Percentiles rank a stretch among this genome's conserved stretches.
Conservation (phyloP, 129 eudicot species). For the Silybum marianum region DNA sequence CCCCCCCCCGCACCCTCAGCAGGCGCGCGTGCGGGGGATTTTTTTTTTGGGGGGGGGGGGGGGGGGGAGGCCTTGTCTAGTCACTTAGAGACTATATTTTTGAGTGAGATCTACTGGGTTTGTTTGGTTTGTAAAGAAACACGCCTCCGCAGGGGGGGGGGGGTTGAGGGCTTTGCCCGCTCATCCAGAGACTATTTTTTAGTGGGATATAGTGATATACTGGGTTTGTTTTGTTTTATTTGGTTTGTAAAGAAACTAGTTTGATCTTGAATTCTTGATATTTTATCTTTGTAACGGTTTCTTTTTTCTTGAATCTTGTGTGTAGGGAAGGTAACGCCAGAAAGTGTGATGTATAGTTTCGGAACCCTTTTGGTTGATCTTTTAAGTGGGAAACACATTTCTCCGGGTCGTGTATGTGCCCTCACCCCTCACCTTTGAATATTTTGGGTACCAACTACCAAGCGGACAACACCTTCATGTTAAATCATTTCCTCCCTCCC, state of each 20-base stretch:
- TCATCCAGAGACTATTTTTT: too few species aligned
- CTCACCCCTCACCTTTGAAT: background rate
- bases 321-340: conserved; percentile 42
- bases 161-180: too few species aligned
- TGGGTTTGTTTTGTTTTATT: background rate
- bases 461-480: background rate
- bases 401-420: conserved; percentile 59
- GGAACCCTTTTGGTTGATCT: conserved; percentile 46
- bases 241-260: background rate
- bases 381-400: conserved; percentile 47
- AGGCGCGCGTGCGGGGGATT: too few species aligned
- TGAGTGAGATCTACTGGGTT: too few species aligned
- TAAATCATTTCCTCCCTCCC: background rate
- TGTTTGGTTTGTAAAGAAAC: too few species aligned
- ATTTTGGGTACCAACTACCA: background rate
- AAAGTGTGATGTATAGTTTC: conserved; percentile 43
- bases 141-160: too few species aligned
- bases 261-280: conserved; percentile 17
- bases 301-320: conserved; percentile 3
- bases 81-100: too few species aligned
- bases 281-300: background rate
- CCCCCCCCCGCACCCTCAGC: too few species aligned
- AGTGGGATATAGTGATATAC: background rate
- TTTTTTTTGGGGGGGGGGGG: too few species aligned
- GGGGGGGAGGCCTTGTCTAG: too few species aligned